Conservation (phyloP, 305 asterid species). For the Fraxinus xanthoxyloides region DNA sequence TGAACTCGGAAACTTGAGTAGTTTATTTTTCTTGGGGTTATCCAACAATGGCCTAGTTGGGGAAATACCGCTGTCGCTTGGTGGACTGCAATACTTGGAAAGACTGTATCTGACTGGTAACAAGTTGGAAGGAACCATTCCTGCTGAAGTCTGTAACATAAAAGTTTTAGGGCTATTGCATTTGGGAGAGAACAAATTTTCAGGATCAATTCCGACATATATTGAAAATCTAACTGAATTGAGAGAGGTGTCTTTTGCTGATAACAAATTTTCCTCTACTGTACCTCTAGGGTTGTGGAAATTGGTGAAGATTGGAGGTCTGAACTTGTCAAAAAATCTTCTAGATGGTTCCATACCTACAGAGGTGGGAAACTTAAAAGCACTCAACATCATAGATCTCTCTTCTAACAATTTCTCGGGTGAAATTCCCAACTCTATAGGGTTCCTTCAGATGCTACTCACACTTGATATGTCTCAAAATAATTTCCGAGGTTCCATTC, state of each 20-base stretch:
- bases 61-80: constrained; percentile 20
- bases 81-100: constrained; percentile 26
- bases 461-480: constrained; percentile 28
- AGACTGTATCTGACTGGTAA: constrained; percentile 28
- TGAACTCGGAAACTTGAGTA: constrained; percentile 40
- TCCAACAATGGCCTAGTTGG: constrained; percentile 23
- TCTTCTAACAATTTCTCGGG: constrained; percentile 35
- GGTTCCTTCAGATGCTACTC: constrained; percentile 29
- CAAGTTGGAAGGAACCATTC: constrained; percentile 22
- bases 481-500: constrained; percentile 29
- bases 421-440: constrained; percentile 29
- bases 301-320: constrained; percentile 22
- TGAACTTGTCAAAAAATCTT: constrained; percentile 33
- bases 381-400: constrained; percentile 26
- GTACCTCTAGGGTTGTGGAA: constrained; percentile 33
- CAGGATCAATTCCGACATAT: constrained; percentile 31
- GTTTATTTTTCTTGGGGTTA: constrained; percentile 28
- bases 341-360: constrained; percentile 28
- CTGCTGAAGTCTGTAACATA: constrained; percentile 25
- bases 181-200: constrained; percentile 34
- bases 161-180: constrained; percentile 26
- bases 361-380: constrained; percentile 29
- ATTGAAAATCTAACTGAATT: constrained; percentile 27
- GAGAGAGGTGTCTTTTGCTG: constrained; percentile 27
- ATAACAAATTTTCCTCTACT: constrained; percentile 25